Percentiles rank a stretch among this genome's conserved stretches.
These are phyloP conservation scores for Marasmius oreades DNA, from an alignment of 1,284 basidiomycete genomes.

Conservation along the genomic window DNA sequence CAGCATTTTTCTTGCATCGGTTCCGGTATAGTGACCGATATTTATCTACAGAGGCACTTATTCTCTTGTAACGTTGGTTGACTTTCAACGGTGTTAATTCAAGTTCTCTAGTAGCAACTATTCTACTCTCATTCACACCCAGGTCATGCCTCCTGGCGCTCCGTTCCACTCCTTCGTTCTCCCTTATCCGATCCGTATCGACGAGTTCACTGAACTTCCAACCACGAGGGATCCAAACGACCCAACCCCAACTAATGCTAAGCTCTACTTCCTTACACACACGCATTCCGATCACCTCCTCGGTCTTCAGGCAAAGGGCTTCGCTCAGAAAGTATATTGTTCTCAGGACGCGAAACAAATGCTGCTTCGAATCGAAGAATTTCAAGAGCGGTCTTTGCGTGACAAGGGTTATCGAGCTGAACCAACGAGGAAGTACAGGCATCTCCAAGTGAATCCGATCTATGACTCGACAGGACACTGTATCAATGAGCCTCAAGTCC, in stretches of 20 bases:
- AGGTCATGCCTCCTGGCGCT: conserved; percentile 15
- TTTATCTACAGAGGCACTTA: too few relatives aligned
- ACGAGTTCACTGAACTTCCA: conserved; percentile 10
- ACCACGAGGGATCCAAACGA: neutral
- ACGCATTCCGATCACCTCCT: conserved; percentile 81
- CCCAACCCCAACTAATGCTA: conserved; percentile 1
- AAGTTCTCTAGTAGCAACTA: too few relatives aligned
- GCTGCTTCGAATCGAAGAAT: conserved; percentile 72
- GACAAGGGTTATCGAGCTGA: conserved; percentile 52
- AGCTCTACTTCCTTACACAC: conserved; percentile 73
- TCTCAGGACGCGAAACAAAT: conserved; percentile 81
- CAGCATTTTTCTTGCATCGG: too few relatives aligned
- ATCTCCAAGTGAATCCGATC: conserved; percentile 58
- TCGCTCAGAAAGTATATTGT: conserved; percentile 67
- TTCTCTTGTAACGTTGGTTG: too few relatives aligned
- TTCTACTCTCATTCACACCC: too few relatives aligned
- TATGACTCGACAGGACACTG: conserved; percentile 41
- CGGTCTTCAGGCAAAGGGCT: conserved; percentile 68
- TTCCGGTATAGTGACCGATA: too few relatives aligned
- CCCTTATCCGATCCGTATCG: conserved; percentile 15
- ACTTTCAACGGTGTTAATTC: too few relatives aligned
- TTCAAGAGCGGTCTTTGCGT: conserved; percentile 54
- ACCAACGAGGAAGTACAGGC: conserved; percentile 59
- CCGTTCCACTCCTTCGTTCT: conserved; percentile 12
- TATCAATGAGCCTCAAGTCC: conserved; percentile 43